Conservation (phyloP, 1,284 basidiomycete genomes). For the Boletus albobrunnescens region DNA sequence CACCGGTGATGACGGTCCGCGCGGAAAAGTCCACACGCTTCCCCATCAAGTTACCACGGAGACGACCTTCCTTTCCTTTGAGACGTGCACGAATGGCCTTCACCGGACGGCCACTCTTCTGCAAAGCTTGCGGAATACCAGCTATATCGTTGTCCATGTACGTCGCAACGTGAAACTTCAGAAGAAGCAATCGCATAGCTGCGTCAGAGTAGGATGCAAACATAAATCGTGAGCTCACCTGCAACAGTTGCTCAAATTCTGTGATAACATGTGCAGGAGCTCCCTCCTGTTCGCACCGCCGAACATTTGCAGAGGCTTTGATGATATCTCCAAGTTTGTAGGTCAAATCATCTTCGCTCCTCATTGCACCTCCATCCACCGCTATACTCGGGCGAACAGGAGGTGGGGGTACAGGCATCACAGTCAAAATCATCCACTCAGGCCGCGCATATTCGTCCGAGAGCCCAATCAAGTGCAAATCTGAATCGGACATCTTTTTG, state of each 20-base stretch:
- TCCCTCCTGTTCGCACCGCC: slow-evolving; percentile 93
- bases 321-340: slow-evolving; percentile 98
- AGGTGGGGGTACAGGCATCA: slow-evolving; percentile 95
- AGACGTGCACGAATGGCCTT: slow-evolving; percentile 98
- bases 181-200: background rate
- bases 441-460: slow-evolving; percentile 95
- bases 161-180: slow-evolving; percentile 93
- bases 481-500: slow-evolving; percentile 89
- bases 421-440: slow-evolving; percentile 99
- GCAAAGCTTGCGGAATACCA: slow-evolving; percentile 94
- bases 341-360: slow-evolving; percentile 97
- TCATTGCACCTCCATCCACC: slow-evolving; percentile 92
- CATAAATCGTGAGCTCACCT: slow-evolving; percentile 46
- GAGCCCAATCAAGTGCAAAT: slow-evolving; percentile 89
- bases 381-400: slow-evolving; percentile 97
- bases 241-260: slow-evolving; percentile 94
- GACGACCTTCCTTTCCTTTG: slow-evolving; percentile 98
- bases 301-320: slow-evolving; percentile 90
- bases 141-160: slow-evolving; percentile 99
- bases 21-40: slow-evolving; percentile 99
- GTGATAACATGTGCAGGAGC: slow-evolving; percentile 94
- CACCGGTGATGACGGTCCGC: slow-evolving; percentile 98
- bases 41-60: slow-evolving; percentile 98
- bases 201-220: slow-evolving; percentile 9
- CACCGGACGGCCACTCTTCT: slow-evolving; percentile 96